These are phyloP conservation scores for Balakata baccata DNA, from an alignment of 345 rosid species.

Conservation along the genomic window DNA sequence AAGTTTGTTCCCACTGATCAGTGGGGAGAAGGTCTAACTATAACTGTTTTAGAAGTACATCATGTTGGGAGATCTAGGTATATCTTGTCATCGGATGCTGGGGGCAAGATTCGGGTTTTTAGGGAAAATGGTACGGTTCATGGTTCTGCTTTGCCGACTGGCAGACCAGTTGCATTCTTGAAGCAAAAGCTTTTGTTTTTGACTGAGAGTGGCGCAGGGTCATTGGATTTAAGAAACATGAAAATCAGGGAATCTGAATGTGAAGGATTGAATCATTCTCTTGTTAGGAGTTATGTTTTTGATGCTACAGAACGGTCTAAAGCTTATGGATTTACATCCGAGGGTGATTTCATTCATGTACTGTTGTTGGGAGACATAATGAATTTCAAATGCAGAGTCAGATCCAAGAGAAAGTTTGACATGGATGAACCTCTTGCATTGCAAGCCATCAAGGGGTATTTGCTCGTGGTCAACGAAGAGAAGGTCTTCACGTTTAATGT, in stretches of 20 bases:
- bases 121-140: slow-evolving; percentile 65
- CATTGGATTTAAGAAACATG: slow-evolving; percentile 85
- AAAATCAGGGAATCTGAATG: slow-evolving; percentile 77
- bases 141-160: slow-evolving; percentile 57
- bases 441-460: slow-evolving; percentile 81
- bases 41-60: slow-evolving; percentile 75
- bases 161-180: slow-evolving; percentile 75
- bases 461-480: slow-evolving; percentile 56
- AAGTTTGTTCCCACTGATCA: slow-evolving; percentile 37
- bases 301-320: slow-evolving; percentile 84
- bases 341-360: slow-evolving; percentile 78
- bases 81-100: slow-evolving; percentile 55
- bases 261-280: slow-evolving; percentile 74
- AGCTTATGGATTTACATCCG: slow-evolving; percentile 84
- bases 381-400: slow-evolving; percentile 91
- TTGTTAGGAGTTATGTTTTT: slow-evolving; percentile 59
- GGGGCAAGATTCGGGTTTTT: slow-evolving; percentile 62
- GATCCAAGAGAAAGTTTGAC: slow-evolving; percentile 72
- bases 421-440: slow-evolving; percentile 63
- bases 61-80: slow-evolving; percentile 81
- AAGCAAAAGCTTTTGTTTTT: slow-evolving; percentile 92
- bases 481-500: slow-evolving; percentile 74
- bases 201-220: slow-evolving; percentile 90
- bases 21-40: slow-evolving; percentile 39
- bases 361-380: slow-evolving; percentile 68